Evolutionary conservation across 2,329 filamentous ascomycete genomes (phyloP).

Genomic region (Penicillium sp.): DNA sequence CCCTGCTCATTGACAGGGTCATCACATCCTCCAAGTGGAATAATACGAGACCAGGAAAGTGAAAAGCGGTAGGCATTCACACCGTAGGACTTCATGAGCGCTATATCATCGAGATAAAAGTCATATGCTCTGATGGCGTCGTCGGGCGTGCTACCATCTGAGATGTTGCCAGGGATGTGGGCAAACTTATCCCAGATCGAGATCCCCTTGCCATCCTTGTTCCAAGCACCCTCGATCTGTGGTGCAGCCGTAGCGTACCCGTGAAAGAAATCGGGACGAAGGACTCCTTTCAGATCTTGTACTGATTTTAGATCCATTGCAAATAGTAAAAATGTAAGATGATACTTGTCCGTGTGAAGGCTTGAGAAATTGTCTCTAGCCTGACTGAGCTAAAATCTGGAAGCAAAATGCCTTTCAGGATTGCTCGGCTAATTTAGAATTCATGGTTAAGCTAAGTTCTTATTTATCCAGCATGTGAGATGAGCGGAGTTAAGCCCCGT

Average conservation of each 20-base stretch:
- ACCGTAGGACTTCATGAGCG: slow-evolving; percentile 71
- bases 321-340: background rate
- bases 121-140: slow-evolving; percentile 83
- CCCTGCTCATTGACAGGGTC: slow-evolving; percentile 77
- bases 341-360: background rate
- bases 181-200: slow-evolving; percentile 86
- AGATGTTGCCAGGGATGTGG: slow-evolving; percentile 74
- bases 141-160: slow-evolving; percentile 71
- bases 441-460: background rate
- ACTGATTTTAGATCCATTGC: slow-evolving; percentile 31
- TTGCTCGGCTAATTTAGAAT: background rate
- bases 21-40: slow-evolving; percentile 74
- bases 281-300: slow-evolving; percentile 30
- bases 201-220: slow-evolving; percentile 73
- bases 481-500: slow-evolving; percentile 15
- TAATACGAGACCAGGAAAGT: slow-evolving; percentile 74
- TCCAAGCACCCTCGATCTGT: slow-evolving; percentile 75
- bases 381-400: background rate
- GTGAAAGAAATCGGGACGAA: slow-evolving; percentile 33
- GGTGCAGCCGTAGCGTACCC: slow-evolving; percentile 36
- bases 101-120: slow-evolving; percentile 72
- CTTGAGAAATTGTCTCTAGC: background rate
- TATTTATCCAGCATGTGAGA: slow-evolving; percentile 11
- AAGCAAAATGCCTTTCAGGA: background rate
- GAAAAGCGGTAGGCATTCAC: slow-evolving; percentile 79